These are phyloP conservation scores for Plasmodium inui DNA, from an alignment of 169 alveolate genomes.

Conservation along the genomic window DNA sequence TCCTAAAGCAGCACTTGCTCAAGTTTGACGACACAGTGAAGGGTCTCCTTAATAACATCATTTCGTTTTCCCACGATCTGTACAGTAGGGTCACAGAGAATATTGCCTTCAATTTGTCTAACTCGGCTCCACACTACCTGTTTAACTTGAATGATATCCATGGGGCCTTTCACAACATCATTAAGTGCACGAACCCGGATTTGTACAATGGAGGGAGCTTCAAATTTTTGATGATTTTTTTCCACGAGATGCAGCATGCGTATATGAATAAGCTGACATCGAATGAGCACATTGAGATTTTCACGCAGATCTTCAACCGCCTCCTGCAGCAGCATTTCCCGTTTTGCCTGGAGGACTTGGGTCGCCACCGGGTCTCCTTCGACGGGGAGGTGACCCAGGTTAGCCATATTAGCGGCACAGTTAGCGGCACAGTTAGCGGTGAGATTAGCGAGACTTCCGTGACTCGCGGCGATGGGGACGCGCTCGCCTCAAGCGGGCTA, in stretches of 20 bases:
- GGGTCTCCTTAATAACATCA: conserved; percentile 84
- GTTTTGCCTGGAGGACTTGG: conserved; percentile 78
- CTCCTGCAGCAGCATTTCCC: conserved; percentile 49
- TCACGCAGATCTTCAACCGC: conserved; percentile 44
- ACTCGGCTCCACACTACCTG: conserved; percentile 92
- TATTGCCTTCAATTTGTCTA: conserved; percentile 81
- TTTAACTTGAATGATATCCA: conserved; percentile 92
- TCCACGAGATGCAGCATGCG: conserved; percentile 69
- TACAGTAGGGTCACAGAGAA: conserved; percentile 81
- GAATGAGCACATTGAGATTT: conserved; percentile 57
- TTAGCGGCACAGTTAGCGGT: not conserved
- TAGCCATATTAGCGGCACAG: not conserved
- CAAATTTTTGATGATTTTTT: conserved; percentile 61
- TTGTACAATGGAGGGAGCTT: conserved; percentile 37
- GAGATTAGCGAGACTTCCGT: too few species aligned
- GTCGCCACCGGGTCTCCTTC: conserved; percentile 88
- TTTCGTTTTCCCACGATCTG: conserved; percentile 90
- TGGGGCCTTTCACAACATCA: conserved; percentile 50
- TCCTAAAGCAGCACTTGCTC: conserved; percentile 90
- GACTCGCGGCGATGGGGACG: not conserved
- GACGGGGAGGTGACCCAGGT: conserved; percentile 53
- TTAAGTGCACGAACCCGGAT: conserved; percentile 57
- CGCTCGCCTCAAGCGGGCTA: conserved; percentile 74
- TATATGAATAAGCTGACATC: conserved; percentile 52
- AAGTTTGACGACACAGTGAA: conserved; percentile 89